phyloP scores from a whole-genome alignment of 2,329 filamentous ascomycete genomes.

The Penicillium sp. region DNA sequence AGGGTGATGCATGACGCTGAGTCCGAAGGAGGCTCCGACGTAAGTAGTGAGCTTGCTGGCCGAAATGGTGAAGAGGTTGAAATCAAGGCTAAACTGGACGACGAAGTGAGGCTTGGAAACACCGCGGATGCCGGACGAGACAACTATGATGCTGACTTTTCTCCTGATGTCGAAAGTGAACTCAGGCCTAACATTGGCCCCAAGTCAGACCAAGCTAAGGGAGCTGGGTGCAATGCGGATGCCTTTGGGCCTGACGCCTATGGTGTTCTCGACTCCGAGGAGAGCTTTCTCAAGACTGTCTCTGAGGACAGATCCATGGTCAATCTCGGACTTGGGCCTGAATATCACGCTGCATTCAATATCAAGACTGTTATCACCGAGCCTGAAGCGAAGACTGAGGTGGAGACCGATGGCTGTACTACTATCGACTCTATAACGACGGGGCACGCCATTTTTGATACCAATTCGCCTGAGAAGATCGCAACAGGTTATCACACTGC shows the following conservation, averaged over 20 bases:
- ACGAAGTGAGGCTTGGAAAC: background rate
- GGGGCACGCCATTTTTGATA: background rate
- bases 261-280: background rate
- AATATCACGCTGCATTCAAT: background rate
- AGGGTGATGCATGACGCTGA: background rate
- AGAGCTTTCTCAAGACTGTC: background rate
- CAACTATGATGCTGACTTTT: background rate
- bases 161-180: background rate
- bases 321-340: background rate
- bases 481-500: background rate
- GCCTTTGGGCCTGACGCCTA: background rate
- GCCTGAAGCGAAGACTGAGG: background rate
- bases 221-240: background rate
- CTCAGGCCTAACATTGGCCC: background rate
- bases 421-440: background rate
- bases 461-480: background rate
- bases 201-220: background rate
- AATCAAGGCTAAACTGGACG: background rate
- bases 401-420: background rate
- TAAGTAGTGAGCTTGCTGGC: background rate
- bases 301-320: background rate
- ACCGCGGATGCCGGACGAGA: too few species aligned
- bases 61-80: background rate
- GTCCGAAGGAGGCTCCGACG: conserved; percentile 5
- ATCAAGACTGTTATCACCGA: background rate